phyloP scores from a whole-genome alignment of 2,329 filamentous ascomycete species.

The Paecilomyces dactylethromorphus region DNA sequence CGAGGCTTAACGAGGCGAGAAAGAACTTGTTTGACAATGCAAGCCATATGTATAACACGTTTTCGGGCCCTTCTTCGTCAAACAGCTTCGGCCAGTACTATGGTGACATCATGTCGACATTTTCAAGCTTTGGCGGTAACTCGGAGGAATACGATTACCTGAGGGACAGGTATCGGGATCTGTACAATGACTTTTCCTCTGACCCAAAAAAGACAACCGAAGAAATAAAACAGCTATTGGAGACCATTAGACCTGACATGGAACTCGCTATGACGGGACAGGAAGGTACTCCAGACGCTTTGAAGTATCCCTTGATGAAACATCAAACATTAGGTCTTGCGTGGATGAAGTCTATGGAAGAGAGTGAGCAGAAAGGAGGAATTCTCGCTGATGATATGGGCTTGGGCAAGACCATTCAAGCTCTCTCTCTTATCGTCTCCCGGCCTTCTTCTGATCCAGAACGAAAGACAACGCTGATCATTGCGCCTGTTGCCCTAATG shows the following conservation, averaged over 20 bases:
- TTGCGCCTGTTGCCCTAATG: slow-evolving; percentile 73
- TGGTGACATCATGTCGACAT: neutral
- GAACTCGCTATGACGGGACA: slow-evolving; percentile 57
- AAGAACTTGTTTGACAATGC: slow-evolving; percentile 8
- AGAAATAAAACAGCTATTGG: slow-evolving; percentile 63
- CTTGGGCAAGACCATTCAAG: slow-evolving; percentile 76
- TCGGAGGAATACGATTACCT: neutral
- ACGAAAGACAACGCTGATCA: slow-evolving; percentile 70
- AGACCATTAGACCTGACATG: slow-evolving; percentile 67
- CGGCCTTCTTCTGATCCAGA: slow-evolving; percentile 54
- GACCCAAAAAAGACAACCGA: slow-evolving; percentile 52
- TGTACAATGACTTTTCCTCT: slow-evolving; percentile 14
- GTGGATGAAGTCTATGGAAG: slow-evolving; percentile 71
- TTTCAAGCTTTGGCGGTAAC: neutral
- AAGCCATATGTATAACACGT: slow-evolving; percentile 2
- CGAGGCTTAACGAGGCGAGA: slow-evolving; percentile 10
- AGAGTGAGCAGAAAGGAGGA: slow-evolving; percentile 64
- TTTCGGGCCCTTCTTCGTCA: slow-evolving; percentile 1
- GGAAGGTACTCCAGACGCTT: slow-evolving; percentile 61
- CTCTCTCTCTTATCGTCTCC: slow-evolving; percentile 67
- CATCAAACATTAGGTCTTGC: slow-evolving; percentile 74
- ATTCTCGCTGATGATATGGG: slow-evolving; percentile 81
- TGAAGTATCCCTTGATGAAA: slow-evolving; percentile 65
- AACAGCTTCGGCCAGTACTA: neutral
- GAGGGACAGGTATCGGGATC: slow-evolving; percentile 6